A percentile compares a stretch with the other conserved stretches of the same genome.
Evolutionary conservation across 345 rosid genomes (phyloP).

Genomic region (Pistacia atlantica): DNA sequence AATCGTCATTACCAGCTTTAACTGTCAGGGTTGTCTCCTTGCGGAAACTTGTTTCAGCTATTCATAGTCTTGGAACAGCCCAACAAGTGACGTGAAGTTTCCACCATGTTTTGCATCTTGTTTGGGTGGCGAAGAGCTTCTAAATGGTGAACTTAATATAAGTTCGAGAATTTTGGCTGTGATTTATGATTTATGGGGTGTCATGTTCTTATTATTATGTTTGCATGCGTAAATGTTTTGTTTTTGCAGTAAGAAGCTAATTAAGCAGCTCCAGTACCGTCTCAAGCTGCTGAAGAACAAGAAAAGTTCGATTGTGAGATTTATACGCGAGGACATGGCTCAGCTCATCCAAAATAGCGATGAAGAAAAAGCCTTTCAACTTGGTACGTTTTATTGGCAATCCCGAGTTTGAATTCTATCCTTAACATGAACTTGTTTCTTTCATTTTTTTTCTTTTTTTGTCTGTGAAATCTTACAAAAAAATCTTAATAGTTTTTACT

Average conservation of each 20-base stretch:
- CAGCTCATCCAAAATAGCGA: slow-evolving; percentile 61
- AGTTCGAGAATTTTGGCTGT: not conserved
- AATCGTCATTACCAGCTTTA: slow-evolving; percentile 6
- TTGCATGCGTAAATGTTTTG: not conserved
- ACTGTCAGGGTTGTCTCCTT: not conserved
- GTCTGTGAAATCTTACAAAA: not conserved
- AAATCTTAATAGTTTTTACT: not conserved
- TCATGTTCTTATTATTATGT: not conserved
- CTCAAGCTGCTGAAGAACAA: slow-evolving; percentile 71
- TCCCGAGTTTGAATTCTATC: not conserved
- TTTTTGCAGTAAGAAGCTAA: slow-evolving; percentile 59
- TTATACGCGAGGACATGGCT: slow-evolving; percentile 63
- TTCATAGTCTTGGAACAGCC: slow-evolving; percentile 4
- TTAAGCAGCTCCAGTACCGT: slow-evolving; percentile 60
- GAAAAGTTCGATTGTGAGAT: slow-evolving; percentile 58
- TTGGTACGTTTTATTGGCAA: slow-evolving; percentile 38
- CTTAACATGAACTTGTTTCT: not conserved
- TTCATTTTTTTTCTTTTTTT: not conserved
- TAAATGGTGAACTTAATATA: slow-evolving; percentile 46
- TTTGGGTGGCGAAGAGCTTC: slow-evolving; percentile 86
- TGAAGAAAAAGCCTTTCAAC: slow-evolving; percentile 45
- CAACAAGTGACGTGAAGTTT: slow-evolving; percentile 1
- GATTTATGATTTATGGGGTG: not conserved
- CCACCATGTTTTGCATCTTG: slow-evolving; percentile 63
- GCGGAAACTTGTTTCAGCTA: too few species aligned